Conservation (phyloP, 495 filamentous ascomycete genomes). For the Clohesyomyces aquaticus region DNA sequence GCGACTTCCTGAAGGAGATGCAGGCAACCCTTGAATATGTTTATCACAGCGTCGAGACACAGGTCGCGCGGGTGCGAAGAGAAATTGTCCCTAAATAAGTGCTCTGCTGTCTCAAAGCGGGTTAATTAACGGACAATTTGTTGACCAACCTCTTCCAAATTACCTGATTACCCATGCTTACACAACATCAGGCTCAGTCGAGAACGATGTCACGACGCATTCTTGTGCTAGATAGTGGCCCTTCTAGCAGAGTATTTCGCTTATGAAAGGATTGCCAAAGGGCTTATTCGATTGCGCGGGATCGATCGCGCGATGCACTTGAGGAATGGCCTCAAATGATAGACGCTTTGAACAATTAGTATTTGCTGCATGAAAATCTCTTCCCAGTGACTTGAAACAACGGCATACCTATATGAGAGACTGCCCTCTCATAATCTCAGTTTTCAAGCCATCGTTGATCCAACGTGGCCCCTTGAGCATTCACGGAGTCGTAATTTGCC, state of each 20-base stretch:
- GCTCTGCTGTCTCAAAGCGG: constrained; percentile 2
- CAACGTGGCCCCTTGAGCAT: not conserved
- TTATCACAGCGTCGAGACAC: too few species aligned
- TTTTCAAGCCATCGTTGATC: not conserved
- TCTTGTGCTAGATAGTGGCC: not conserved
- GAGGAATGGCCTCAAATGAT: not conserved
- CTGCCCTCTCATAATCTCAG: too few species aligned
- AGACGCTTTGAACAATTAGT: constrained; percentile 22
- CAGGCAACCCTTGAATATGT: not conserved
- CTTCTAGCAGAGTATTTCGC: not conserved
- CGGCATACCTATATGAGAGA: not conserved
- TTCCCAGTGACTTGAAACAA: not conserved
- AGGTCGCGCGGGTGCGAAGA: not conserved
- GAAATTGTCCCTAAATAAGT: constrained; percentile 13
- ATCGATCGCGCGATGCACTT: not conserved
- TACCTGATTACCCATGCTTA: constrained; percentile 37
- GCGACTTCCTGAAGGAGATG: constrained; percentile 1
- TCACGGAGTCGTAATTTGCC: not conserved
- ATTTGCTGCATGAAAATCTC: not conserved
- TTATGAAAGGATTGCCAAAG: constrained; percentile 25
- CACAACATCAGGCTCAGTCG: not conserved
- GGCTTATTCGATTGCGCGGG: constrained; percentile 15
- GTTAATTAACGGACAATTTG: constrained; percentile 30
- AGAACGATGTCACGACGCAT: constrained; percentile 14
- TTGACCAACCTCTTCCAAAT: not conserved